phyloP scores from a whole-genome alignment of 805 yeast species.

The Lachancea fermentati region DNA sequence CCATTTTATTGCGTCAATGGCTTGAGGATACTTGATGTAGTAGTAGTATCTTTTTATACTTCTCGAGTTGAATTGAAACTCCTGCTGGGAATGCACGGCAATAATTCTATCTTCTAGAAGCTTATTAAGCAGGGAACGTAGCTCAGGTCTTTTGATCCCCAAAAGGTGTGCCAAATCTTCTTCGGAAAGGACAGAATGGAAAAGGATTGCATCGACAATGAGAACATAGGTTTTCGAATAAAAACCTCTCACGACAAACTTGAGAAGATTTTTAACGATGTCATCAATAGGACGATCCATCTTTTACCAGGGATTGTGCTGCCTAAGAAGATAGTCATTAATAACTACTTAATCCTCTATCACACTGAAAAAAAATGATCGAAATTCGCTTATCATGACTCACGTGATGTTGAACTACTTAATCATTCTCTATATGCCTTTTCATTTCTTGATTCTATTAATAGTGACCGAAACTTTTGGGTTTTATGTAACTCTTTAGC shows the following conservation, averaged over 20 bases:
- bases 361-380: too few species aligned
- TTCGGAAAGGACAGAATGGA: conserved; percentile 87
- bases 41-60: conserved; percentile 73
- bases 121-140: conserved; percentile 74
- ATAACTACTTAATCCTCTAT: too few species aligned
- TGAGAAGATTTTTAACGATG: conserved; percentile 44
- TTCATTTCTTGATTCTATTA: background rate
- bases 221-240: conserved; percentile 79
- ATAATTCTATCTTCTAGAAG: conserved; percentile 80
- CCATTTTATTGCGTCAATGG: conserved; percentile 95
- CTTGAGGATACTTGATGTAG: conserved; percentile 84
- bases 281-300: conserved; percentile 38
- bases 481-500: background rate
- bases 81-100: conserved; percentile 65
- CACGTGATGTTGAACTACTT: too few species aligned
- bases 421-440: background rate
- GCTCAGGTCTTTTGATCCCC: conserved; percentile 80
- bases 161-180: conserved; percentile 80
- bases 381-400: too few species aligned
- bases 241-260: conserved; percentile 82
- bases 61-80: conserved; percentile 57
- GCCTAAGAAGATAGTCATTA: conserved; percentile 1
- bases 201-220: conserved; percentile 77
- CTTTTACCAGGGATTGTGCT: background rate
- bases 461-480: too few species aligned